Conservation (phyloP, 2,329 filamentous ascomycete species). For the Colletotrichum chlorophyti region DNA sequence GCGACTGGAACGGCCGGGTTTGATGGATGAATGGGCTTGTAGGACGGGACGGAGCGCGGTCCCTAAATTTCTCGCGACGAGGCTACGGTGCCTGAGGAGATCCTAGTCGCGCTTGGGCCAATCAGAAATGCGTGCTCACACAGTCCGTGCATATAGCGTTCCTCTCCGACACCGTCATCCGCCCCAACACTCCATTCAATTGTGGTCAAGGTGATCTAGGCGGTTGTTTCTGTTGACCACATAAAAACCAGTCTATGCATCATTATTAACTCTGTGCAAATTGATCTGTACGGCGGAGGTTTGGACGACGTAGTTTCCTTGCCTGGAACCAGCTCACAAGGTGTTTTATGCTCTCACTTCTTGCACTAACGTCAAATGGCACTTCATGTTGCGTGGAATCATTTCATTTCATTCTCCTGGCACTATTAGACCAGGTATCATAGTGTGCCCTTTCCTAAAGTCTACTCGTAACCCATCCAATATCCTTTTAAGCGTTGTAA, state of each 20-base stretch:
- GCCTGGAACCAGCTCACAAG: too few relatives aligned
- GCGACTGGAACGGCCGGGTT: background rate
- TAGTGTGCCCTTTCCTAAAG: constrained; percentile 23
- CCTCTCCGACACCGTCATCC: background rate
- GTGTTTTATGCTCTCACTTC: too few relatives aligned
- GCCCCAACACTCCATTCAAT: too few relatives aligned
- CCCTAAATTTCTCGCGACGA: constrained; percentile 32
- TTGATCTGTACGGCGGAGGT: too few relatives aligned
- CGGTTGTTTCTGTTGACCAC: too few relatives aligned
- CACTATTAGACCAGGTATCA: constrained; percentile 28
- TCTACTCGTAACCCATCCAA: constrained; percentile 22
- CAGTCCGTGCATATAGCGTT: background rate
- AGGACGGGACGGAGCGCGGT: constrained; percentile 19
- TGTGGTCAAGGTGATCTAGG: too few relatives aligned
- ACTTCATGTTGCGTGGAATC: constrained; percentile 22
- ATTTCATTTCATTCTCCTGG: constrained; percentile 30
- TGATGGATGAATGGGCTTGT: constrained; percentile 3
- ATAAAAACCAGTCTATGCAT: too few relatives aligned
- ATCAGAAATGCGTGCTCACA: background rate
- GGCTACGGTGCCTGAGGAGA: constrained; percentile 28
- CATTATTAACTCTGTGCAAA: too few relatives aligned
- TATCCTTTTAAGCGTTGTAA: constrained; percentile 82
- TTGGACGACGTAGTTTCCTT: too few relatives aligned
- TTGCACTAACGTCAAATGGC: too few relatives aligned
- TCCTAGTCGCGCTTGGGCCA: constrained; percentile 8